These are phyloP conservation scores for Leccinum variicolor DNA, from an alignment of 768 basidiomycete species.

Conservation along the genomic window DNA sequence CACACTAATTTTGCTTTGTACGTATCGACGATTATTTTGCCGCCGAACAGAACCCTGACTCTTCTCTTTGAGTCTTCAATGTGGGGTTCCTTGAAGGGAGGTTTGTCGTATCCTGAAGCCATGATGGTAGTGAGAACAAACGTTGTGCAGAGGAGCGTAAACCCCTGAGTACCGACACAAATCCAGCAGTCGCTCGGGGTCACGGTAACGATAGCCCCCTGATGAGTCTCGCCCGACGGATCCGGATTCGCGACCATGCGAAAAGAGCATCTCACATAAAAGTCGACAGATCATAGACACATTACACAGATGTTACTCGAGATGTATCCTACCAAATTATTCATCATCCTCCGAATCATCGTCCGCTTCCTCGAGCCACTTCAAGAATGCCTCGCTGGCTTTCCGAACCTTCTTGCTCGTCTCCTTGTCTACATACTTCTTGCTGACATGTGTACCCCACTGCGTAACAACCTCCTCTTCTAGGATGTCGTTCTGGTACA, in stretches of 20 bases:
- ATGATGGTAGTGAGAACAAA: conserved; percentile 6
- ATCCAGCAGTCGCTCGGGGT: neutral
- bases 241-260: too few species aligned
- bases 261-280: neutral
- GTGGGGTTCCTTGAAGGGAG: conserved; percentile 41
- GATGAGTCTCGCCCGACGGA: too few species aligned
- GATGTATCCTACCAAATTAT: conserved; percentile 6
- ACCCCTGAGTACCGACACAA: neutral
- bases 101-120: conserved; percentile 15
- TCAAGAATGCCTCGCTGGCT: conserved; percentile 93
- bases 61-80: conserved; percentile 49
- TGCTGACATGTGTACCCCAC: conserved; percentile 96
- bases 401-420: conserved; percentile 94
- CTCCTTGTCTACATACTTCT: conserved; percentile 95
- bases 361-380: conserved; percentile 92
- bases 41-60: conserved; percentile 51
- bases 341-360: conserved; percentile 48
- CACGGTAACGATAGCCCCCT: too few species aligned
- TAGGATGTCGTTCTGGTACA: conserved; percentile 90
- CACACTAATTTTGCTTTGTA: conserved; percentile 56
- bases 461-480: conserved; percentile 88
- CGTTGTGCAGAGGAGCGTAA: neutral
- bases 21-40: conserved; percentile 53
- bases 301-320: neutral
- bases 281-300: conserved; percentile 14